These are phyloP conservation scores for Mortierella sp. DNA, from an alignment of 371 early-diverging fungal genomes.

Conservation along the genomic window DNA sequence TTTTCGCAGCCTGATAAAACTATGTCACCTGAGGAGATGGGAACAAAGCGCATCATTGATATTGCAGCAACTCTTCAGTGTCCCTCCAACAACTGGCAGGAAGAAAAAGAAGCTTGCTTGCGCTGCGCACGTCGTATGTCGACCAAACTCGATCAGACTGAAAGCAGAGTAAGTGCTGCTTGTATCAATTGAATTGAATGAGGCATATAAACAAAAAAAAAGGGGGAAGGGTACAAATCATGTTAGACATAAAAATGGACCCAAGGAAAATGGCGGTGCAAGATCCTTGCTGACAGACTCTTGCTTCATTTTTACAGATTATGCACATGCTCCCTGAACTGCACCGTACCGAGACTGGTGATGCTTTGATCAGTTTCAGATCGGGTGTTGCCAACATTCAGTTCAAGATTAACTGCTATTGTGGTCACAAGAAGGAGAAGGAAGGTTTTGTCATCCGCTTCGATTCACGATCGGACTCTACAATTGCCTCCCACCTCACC, in stretches of 20 bases:
- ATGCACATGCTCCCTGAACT: conserved; percentile 55
- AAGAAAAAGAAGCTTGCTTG: conserved; percentile 52
- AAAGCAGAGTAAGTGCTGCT: conserved; percentile 45
- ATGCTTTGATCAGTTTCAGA: conserved; percentile 47
- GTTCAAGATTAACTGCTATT: conserved; percentile 57
- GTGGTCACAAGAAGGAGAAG: conserved; percentile 57
- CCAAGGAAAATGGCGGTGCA: too few relatives aligned
- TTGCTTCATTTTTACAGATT: conserved; percentile 19
- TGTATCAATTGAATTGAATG: too few relatives aligned
- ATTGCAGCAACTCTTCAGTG: conserved; percentile 44
- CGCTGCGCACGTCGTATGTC: conserved; percentile 57
- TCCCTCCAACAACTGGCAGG: conserved; percentile 54
- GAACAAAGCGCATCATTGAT: conserved; percentile 46
- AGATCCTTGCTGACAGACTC: neutral
- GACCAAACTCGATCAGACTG: conserved; percentile 46
- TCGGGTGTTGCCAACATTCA: conserved; percentile 55
- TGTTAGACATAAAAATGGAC: too few relatives aligned
- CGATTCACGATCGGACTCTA: conserved; percentile 40
- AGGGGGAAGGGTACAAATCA: too few relatives aligned
- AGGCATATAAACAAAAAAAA: too few relatives aligned
- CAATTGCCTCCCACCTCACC: conserved; percentile 55
- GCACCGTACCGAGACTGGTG: conserved; percentile 52
- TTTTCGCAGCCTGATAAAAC: conserved; percentile 50
- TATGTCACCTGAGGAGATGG: conserved; percentile 49
- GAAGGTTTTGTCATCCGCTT: conserved; percentile 56